These are phyloP conservation scores for Thymus mandschuricus DNA, from an alignment of 257 asterid species.

Conservation along the genomic window DNA sequence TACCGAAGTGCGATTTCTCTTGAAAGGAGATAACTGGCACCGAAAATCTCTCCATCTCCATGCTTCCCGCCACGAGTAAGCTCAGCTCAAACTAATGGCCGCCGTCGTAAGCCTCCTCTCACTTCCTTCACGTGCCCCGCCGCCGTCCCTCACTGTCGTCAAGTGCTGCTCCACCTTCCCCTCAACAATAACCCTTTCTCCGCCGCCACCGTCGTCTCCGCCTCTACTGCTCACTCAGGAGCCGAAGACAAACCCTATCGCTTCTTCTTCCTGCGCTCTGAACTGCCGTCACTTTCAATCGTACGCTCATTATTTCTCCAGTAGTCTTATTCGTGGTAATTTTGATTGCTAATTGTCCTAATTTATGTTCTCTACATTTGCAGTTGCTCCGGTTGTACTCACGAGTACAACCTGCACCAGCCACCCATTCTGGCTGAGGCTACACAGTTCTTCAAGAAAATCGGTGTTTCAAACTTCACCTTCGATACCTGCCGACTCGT, in stretches of 20 bases:
- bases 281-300: conserved; percentile 73
- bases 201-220: conserved; percentile 28
- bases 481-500: conserved; percentile 88
- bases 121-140: conserved; percentile 34
- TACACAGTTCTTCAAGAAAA: conserved; percentile 53
- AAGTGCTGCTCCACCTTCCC: conserved; percentile 37
- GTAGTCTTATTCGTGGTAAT: not conserved
- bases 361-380: conserved; percentile 22
- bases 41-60: conserved; percentile 18
- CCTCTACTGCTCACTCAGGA: conserved; percentile 29
- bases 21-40: conserved; percentile 18
- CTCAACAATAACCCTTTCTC: conserved; percentile 32
- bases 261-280: conserved; percentile 66
- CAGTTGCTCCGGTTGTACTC: conserved; percentile 97
- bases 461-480: conserved; percentile 67
- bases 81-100: conserved; percentile 39
- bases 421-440: conserved; percentile 76
- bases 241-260: conserved; percentile 33
- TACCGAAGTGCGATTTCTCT: not conserved
- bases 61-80: conserved; percentile 44
- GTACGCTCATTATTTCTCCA: conserved; percentile 36
- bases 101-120: conserved; percentile 42
- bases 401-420: conserved; percentile 74
- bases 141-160: conserved; percentile 33
- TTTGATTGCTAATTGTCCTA: not conserved